Percentiles rank a stretch among this genome's conserved stretches.
Conservation (phyloP, 192 early-diverging fungal species). For the Rhizophagus sp. region DNA sequence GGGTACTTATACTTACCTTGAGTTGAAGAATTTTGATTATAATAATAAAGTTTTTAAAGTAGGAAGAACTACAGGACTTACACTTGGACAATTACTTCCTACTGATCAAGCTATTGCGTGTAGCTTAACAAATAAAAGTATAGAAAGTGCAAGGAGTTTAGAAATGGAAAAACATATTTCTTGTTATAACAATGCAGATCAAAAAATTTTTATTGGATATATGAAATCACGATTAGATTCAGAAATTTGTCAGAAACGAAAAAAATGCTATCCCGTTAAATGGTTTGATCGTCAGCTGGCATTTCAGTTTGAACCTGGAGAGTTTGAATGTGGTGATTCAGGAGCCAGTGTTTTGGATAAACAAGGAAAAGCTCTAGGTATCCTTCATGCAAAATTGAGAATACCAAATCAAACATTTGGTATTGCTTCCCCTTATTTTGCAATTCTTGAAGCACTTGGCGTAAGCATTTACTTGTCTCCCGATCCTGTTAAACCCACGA, state of each 20-base stretch:
- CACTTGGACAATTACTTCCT: too few species aligned
- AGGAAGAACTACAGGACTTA: too few species aligned
- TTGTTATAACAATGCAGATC: neutral
- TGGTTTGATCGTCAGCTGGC: slow-evolving; percentile 19
- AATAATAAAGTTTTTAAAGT: too few species aligned
- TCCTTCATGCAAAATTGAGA: slow-evolving; percentile 4
- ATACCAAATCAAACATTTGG: neutral
- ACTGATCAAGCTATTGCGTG: too few species aligned
- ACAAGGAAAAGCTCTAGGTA: neutral
- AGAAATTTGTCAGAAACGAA: too few species aligned
- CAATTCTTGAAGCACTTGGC: slow-evolving; percentile 2
- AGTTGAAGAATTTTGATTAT: too few species aligned
- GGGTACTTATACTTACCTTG: too few species aligned
- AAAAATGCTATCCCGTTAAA: neutral
- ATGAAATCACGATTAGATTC: too few species aligned
- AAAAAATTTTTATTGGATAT: neutral
- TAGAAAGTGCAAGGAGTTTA: neutral
- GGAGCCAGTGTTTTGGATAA: slow-evolving; percentile 11
- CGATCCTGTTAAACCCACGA: too few species aligned
- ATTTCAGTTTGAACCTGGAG: neutral
- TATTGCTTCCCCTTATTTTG: slow-evolving; percentile 19
- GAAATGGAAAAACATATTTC: neutral
- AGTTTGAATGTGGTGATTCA: neutral
- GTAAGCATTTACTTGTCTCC: neutral
- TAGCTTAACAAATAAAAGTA: too few species aligned